phyloP scores from a whole-genome alignment of 208 protist species.

The Herpetomonas muscarum region DNA sequence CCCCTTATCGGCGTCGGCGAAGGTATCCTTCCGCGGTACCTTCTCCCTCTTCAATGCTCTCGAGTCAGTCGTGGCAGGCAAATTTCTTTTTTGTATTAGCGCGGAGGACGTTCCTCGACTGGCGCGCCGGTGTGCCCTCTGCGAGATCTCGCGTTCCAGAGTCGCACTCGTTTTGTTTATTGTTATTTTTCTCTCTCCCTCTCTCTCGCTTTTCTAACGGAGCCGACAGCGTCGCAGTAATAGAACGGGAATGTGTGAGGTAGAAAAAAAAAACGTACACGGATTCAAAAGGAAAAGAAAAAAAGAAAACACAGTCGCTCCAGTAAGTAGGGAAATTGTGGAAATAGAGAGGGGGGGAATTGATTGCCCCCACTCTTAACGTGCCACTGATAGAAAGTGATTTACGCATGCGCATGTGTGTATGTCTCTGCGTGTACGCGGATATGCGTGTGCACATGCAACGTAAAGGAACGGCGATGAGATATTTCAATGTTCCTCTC shows the following conservation, averaged over 20 bases:
- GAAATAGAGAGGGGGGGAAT: neutral
- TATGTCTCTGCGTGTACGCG: too few relatives aligned
- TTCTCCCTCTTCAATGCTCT: neutral
- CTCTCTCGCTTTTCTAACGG: too few relatives aligned
- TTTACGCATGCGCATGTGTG: too few relatives aligned
- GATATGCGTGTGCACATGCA: too few relatives aligned
- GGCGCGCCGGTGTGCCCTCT: neutral
- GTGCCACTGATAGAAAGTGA: neutral
- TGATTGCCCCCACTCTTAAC: neutral
- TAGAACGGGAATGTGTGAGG: neutral
- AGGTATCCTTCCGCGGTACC: too few relatives aligned
- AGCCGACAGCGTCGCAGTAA: neutral
- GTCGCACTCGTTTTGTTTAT: neutral
- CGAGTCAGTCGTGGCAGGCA: conserved; percentile 5
- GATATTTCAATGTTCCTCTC: neutral
- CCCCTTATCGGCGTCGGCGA: too few relatives aligned
- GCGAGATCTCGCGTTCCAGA: neutral
- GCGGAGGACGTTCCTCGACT: conserved; percentile 9
- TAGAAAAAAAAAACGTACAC: neutral
- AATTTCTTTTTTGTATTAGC: conserved; percentile 9
- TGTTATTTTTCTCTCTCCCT: neutral
- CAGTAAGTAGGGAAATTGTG: neutral
- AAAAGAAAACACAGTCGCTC: neutral
- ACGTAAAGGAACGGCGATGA: too few relatives aligned
- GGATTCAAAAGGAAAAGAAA: neutral